phyloP scores from a whole-genome alignment of 495 filamentous ascomycete genomes.

The Xylaria curta region DNA sequence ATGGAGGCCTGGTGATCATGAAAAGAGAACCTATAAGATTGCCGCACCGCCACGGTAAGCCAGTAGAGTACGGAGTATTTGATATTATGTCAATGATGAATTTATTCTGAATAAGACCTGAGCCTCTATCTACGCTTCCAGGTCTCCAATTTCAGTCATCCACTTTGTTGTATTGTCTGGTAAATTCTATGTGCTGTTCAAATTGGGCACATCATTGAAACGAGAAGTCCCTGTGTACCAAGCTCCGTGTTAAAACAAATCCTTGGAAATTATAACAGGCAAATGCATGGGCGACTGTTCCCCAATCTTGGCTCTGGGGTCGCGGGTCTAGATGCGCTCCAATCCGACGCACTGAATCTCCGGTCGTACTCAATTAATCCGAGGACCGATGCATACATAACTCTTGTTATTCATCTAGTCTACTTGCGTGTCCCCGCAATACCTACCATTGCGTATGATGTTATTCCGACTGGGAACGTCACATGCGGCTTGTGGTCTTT shows the following conservation, averaged over 20 bases:
- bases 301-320: constrained; percentile 1
- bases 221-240: background rate
- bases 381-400: background rate
- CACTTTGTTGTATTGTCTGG: background rate
- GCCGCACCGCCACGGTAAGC: too few species aligned
- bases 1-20: too few species aligned
- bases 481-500: background rate
- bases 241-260: too few species aligned
- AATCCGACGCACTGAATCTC: constrained; percentile 3
- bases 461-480: background rate
- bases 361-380: background rate
- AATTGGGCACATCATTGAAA: background rate
- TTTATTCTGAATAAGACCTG: background rate
- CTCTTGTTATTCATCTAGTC: background rate
- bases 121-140: background rate
- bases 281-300: background rate
- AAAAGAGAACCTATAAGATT: too few species aligned
- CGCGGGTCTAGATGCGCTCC: constrained; percentile 5
- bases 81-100: background rate
- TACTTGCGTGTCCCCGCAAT: background rate
- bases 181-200: background rate
- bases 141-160: background rate
- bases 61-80: too few species aligned
- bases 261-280: background rate
- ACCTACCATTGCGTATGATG: background rate